Conservation (phyloP, 768 basidiomycete genomes). For the Tephrocybe sp. region DNA sequence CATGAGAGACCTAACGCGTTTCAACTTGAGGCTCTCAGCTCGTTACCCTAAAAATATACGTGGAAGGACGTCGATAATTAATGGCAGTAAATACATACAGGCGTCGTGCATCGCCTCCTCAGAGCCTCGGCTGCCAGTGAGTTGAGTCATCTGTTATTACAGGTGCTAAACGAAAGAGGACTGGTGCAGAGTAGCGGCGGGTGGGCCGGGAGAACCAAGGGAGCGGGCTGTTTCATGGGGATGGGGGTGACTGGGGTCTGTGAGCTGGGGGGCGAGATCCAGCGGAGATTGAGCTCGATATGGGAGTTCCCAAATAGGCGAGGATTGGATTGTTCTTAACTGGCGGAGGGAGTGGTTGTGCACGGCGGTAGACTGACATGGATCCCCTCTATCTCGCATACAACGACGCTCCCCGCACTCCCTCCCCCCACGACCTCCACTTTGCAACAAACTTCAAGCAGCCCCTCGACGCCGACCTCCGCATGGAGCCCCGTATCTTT, state of each 20-base stretch:
- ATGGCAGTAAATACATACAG: too few species aligned
- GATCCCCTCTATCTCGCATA: constrained; percentile 51
- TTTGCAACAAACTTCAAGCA: constrained; percentile 21
- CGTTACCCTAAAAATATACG: too few species aligned
- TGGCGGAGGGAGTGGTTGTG: not conserved
- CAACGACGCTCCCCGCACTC: constrained; percentile 72
- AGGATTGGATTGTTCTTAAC: constrained; percentile 10
- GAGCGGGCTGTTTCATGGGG: constrained; percentile 30
- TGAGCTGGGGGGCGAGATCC: constrained; percentile 24
- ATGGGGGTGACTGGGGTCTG: constrained; percentile 24
- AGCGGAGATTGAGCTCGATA: constrained; percentile 15
- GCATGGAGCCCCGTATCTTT: constrained; percentile 43
- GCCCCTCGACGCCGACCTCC: constrained; percentile 24
- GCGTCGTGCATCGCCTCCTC: too few species aligned
- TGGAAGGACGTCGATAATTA: too few species aligned
- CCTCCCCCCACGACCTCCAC: constrained; percentile 56
- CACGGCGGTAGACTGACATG: constrained; percentile 27
- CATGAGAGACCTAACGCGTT: too few species aligned
- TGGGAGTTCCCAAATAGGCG: constrained; percentile 7
- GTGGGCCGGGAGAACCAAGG: constrained; percentile 23
- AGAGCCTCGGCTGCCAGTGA: too few species aligned
- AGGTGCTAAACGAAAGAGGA: not conserved
- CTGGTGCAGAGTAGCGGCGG: constrained; percentile 8
- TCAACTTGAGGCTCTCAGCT: too few species aligned
- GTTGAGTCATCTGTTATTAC: not conserved